phyloP scores from a whole-genome alignment of 495 filamentous ascomycete species.

The Lepidopterella palustris region DNA sequence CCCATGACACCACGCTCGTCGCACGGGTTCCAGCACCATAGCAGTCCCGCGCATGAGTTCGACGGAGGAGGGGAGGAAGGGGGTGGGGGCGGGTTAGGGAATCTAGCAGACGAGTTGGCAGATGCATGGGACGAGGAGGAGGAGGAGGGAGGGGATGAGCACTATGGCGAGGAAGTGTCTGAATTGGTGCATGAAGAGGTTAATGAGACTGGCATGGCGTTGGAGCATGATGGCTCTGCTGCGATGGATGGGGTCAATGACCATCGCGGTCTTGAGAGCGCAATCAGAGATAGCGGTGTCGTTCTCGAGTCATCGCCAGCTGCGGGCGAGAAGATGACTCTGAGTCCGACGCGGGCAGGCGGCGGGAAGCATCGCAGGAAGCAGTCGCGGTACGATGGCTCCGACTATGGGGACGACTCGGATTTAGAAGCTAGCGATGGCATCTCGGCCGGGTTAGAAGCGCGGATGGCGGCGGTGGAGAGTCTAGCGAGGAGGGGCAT shows the following conservation, averaged over 20 bases:
- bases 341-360: slow-evolving; percentile 33
- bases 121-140: slow-evolving; percentile 53
- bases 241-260: neutral
- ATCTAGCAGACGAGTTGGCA: slow-evolving; percentile 73
- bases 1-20: slow-evolving; percentile 53
- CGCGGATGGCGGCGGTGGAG: slow-evolving; percentile 71
- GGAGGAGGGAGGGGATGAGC: slow-evolving; percentile 57
- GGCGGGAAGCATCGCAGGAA: slow-evolving; percentile 41
- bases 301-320: slow-evolving; percentile 23
- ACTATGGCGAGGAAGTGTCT: slow-evolving; percentile 22
- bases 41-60: slow-evolving; percentile 38
- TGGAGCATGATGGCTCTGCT: slow-evolving; percentile 28
- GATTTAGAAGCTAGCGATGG: slow-evolving; percentile 62
- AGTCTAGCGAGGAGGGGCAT: slow-evolving; percentile 64
- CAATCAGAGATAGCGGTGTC: slow-evolving; percentile 23
- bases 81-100: slow-evolving; percentile 59
- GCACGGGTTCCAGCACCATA: slow-evolving; percentile 29
- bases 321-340: slow-evolving; percentile 7
- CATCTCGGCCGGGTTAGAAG: slow-evolving; percentile 65
- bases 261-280: neutral
- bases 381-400: slow-evolving; percentile 51
- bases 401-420: slow-evolving; percentile 60
- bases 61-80: slow-evolving; percentile 37
- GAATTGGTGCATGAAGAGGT: slow-evolving; percentile 13
- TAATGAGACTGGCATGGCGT: slow-evolving; percentile 13